These are phyloP conservation scores for Fusarium virguliforme DNA, from an alignment of 2,329 filamentous ascomycete genomes.

Conservation along the genomic window DNA sequence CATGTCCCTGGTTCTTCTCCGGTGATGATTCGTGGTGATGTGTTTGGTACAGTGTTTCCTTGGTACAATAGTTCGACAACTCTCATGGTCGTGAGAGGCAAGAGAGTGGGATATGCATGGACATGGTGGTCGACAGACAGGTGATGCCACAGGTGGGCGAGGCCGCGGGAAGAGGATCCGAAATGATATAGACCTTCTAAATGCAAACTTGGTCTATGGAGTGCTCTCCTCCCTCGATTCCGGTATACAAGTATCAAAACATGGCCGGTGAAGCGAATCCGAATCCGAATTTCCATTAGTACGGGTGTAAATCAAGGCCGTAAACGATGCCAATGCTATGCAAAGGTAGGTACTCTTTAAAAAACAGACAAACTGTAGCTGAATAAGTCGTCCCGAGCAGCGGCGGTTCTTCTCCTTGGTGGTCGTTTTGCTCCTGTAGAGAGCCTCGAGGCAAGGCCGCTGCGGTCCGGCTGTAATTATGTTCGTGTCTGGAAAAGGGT, in stretches of 20 bases:
- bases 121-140: conserved; percentile 9
- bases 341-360: conserved; percentile 32
- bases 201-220: conserved; percentile 48
- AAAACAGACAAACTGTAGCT: conserved; percentile 32
- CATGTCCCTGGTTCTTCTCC: background rate
- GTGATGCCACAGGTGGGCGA: conserved; percentile 20
- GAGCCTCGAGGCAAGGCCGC: conserved; percentile 17
- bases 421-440: too few relatives aligned
- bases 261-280: conserved; percentile 20
- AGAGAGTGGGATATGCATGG: conserved; percentile 10
- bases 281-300: conserved; percentile 39
- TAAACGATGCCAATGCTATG: conserved; percentile 41
- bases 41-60: conserved; percentile 9
- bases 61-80: conserved; percentile 9
- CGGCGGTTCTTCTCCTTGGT: background rate
- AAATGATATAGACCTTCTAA: conserved; percentile 45
- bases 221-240: conserved; percentile 34
- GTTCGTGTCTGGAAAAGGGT: conserved; percentile 29
- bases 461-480: conserved; percentile 32
- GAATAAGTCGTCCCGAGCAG: conserved; percentile 26
- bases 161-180: conserved; percentile 22
- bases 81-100: conserved; percentile 10
- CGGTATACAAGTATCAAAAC: conserved; percentile 40
- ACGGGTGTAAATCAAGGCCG: conserved; percentile 32
- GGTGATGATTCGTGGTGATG: conserved; percentile 23